A percentile compares a stretch with the other conserved stretches of the same genome.
Conservation (phyloP, 805 yeast species). For the Blastobotrys attinorum region DNA sequence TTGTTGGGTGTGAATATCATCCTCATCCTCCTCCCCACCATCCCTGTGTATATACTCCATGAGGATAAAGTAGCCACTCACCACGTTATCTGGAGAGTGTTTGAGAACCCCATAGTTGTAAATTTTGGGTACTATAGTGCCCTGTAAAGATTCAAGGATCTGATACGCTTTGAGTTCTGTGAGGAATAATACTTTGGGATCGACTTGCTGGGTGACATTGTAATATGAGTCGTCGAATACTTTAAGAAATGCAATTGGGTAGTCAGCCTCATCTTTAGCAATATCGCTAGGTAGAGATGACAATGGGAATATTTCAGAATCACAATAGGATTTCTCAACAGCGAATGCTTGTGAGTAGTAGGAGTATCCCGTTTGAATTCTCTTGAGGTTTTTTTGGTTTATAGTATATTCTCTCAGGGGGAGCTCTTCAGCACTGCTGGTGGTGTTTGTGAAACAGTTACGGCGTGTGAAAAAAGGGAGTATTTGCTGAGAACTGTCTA, state of each 20-base stretch:
- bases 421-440: no score
- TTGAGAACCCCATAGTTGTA: neutral
- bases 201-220: neutral
- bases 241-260: neutral
- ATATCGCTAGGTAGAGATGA: no score
- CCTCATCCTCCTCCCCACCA: no score
- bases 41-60: neutral
- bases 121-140: neutral
- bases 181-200: neutral
- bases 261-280: neutral
- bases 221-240: neutral
- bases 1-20: no score
- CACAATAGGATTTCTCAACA: neutral
- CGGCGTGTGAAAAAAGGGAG: no score
- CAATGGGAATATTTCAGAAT: no score
- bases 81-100: no score
- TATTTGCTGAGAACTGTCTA: neutral
- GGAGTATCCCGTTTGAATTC: neutral
- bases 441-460: no score
- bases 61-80: neutral
- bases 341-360: slow-evolving; percentile 1
- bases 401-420: neutral
- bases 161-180: neutral
- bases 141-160: neutral
- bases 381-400: neutral